Base-by-base conservation (phyloP, 1,284 basidiomycete species). In the Vanrija sp. region DNA sequence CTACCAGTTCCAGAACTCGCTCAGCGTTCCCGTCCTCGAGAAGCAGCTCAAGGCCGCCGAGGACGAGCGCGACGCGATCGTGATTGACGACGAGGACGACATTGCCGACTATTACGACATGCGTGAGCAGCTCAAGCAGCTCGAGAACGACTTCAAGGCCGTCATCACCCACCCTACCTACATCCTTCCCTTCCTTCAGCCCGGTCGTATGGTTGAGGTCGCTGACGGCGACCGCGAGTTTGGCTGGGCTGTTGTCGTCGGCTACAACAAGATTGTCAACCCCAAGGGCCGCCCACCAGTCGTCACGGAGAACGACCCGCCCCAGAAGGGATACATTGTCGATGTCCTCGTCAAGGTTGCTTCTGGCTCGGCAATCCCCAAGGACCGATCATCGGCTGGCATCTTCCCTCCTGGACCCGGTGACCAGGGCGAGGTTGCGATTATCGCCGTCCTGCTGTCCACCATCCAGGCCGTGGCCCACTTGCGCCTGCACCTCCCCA, bases 131-230 rank as follows among this genome's bases (percentile, higher is more conserved):
- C 83, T 98, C 20, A 88, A 96, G 65, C 85, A 90, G 64, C 87
- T 97, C 79, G 81, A 81, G 3, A 76, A 75, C 48, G 96, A 98
- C 74, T 91, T 97, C 75, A 83, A 86, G 55, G 85, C 88, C 45
- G 92, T 98, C 57, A 84, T 97, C 67, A 94, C 92, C 0, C 95
- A 98, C 72, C 96, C 96, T 0, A 87, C 85, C 7, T 98, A 98
- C 76, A 83, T 87, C 22, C 76, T 98, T 22, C 93, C 95, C 0
- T 98, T 98, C 81, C 79, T 98, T 15, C 89, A 97, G 72, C 81
- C 88, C 23, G 96, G 96, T 39, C 85, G 96, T 8, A 79, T 98
- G 19, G 88, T 98, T 43, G 88, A 88, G 66, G 83, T 99, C 63
- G 87, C 88, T 66, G 83, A 96, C 68, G 84, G 87, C 53, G 86